A percentile compares a stretch with the other conserved stretches of the same genome.
Evolutionary conservation across 2,329 filamentous ascomycete species (phyloP).

Genomic region (Arthrobotrys sinensis): DNA sequence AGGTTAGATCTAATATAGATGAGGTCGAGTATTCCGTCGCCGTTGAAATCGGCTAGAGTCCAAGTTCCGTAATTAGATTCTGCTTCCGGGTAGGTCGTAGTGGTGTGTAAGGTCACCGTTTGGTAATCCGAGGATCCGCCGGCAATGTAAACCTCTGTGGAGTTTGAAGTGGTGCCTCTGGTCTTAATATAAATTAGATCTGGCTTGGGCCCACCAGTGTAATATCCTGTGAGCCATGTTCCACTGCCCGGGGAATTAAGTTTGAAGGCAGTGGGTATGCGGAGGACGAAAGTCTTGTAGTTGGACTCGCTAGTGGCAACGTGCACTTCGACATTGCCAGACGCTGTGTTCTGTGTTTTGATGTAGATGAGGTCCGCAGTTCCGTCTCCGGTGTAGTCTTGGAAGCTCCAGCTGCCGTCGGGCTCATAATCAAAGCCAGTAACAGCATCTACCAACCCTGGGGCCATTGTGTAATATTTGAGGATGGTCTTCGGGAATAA

Average conservation of each 20-base stretch:
- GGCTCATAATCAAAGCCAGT: neutral
- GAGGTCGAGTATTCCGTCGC: neutral
- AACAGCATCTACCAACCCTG: neutral
- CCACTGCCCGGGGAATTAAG: neutral
- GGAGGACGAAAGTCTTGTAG: neutral
- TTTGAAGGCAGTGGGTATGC: neutral
- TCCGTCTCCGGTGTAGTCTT: conserved; percentile 5
- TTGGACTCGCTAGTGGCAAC: conserved; percentile 5
- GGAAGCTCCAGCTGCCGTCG: neutral
- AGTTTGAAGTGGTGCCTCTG: neutral
- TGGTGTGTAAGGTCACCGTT: neutral
- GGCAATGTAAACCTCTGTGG: neutral
- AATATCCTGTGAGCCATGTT: neutral
- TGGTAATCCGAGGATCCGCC: neutral
- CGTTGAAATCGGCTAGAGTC: conserved; percentile 2
- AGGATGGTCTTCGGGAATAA: neutral
- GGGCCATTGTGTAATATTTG: neutral
- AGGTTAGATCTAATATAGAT: neutral
- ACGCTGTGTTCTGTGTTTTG: neutral
- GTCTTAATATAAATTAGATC: neutral
- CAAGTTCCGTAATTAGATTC: neutral
- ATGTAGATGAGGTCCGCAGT: conserved; percentile 1
- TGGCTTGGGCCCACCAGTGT: neutral
- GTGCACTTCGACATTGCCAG: neutral
- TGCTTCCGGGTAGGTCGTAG: neutral